Conservation (phyloP, 306 rosid genomes). For the Mimosa bimucronata region DNA sequence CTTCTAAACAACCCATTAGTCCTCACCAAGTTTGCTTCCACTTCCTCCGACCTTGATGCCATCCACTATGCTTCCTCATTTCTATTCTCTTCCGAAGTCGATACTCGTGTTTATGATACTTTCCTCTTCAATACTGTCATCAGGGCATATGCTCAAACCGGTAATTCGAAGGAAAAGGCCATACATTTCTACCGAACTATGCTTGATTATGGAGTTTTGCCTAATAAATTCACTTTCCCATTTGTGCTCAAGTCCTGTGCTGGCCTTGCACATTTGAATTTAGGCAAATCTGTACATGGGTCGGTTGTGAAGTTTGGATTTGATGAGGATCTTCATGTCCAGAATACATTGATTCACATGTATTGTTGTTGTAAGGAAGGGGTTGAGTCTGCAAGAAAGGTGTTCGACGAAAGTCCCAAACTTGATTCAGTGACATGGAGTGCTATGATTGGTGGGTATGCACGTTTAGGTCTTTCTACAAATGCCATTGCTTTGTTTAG, state of each 20-base stretch:
- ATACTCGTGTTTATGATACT: constrained; percentile 52
- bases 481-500: constrained; percentile 69
- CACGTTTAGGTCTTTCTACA: constrained; percentile 57
- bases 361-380: constrained; percentile 64
- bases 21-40: constrained; percentile 83
- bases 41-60: constrained; percentile 56
- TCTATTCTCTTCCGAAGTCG: constrained; percentile 55
- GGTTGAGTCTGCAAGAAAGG: constrained; percentile 55
- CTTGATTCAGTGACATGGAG: constrained; percentile 83
- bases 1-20: constrained; percentile 71
- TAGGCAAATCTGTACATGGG: constrained; percentile 71
- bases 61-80: constrained; percentile 65
- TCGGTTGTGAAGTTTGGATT: constrained; percentile 71
- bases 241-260: constrained; percentile 89
- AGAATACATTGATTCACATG: constrained; percentile 87
- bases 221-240: constrained; percentile 88
- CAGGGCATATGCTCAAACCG: constrained; percentile 75
- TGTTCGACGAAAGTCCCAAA: constrained; percentile 73
- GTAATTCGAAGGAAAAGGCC: constrained; percentile 46
- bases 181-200: constrained; percentile 48
- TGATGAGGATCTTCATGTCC: constrained; percentile 67
- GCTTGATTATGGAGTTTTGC: constrained; percentile 59
- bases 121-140: constrained; percentile 77
- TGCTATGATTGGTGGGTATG: constrained; percentile 88
- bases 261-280: constrained; percentile 54